Base-by-base conservation (phyloP, 257 asterid species). In the Solanum clarkiae region DNA sequence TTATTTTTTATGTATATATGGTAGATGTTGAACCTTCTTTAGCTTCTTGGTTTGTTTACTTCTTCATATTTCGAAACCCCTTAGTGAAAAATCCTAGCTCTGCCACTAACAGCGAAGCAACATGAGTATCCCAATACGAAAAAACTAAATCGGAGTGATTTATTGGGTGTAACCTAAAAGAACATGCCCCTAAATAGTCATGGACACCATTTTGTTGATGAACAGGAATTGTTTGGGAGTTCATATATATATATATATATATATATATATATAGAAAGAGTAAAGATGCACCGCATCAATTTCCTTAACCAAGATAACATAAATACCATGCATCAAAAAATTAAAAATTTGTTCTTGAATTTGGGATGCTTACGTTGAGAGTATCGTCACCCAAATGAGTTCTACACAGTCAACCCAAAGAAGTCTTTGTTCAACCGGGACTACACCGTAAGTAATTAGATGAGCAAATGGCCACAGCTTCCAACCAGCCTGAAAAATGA, bases 401-500 rank as follows among this genome's bases (percentile, higher is more conserved):
- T 91, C 92, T 81, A 91, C 93, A 56, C 92, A 91, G 66, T 91
- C 93, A 10, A 91, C 93, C 93, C 93, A 91, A 72, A 91, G 89
- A 68, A 91, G 91, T 84, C 93, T 85, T 80, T 91, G 93, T 70
- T 91, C 93, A 57, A 89, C 88, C 10, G 93, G 93, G 87, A 91
- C 68, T 45, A 89, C 88, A 7, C 93, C 92, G 42, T 91, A 89
- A 20, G 93, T 91, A 83, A 91, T 82, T 26, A 91, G 93, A 85
- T 91, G 93, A 59, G 93, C 93, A 85, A 91, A 91, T 22, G 92
- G 93, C 92, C 93, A 89, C 60, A 91, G 88, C 88, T 91, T 89
- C 93, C 93, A 91, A 7, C 93, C 92, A n/a, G 93, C 93, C 93
- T 91, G 90, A 69, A 84, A 82, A 75, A 62, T 3, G 69, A 59